Evolutionary conservation across 75 land plant species (phyloP), one percentile per base, ranked within the genome.

Genomic region (Cupressus sempervirens): DNA sequence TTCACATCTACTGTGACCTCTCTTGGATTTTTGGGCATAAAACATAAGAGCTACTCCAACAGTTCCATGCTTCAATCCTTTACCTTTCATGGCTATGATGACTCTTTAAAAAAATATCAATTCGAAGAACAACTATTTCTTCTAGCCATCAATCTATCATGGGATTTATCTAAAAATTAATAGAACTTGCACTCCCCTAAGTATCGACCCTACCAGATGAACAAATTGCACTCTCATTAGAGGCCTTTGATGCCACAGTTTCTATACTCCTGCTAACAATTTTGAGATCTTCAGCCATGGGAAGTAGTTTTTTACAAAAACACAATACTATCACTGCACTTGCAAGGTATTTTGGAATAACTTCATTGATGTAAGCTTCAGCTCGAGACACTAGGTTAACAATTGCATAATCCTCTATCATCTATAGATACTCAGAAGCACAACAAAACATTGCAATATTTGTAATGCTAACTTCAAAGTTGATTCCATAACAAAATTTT

Each of bases 111-210:
- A n/a, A n/a, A n/a, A n/a, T n/a, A n/a, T n/a, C n/a, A n/a, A n/a
- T n/a, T n/a, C n/a, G n/a, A n/a, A n/a, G n/a, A n/a, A 94, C 88
- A 36, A 91, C 90, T 62, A 97, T 84, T 72, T 97, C 99, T 70
- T 96, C 99, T 26, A 94, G 94, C 98, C 99, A 97, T 96, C 96
- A 97, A 87, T 93, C 93, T 46, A 94, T 91, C 83, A 92, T 36
- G 11, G 91, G 84, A 76, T 36, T 88, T 88, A 74, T 86, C 80
- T 45, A 52, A 80, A 85, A 81, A 36, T 80, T 84, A 84, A 85
- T 50, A 72, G 80, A 82, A 26, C 70, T 83, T 10, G 65, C 32
- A 70, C 84, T 70, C 10, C n/a, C 82, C 3, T 84, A 80, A 76
- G 72, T 84, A 8, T 87, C 86, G n/a, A 84, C 52, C 38, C 82